phyloP scores from a whole-genome alignment of 2,329 filamentous ascomycete species.

The Claviceps purpurea region DNA sequence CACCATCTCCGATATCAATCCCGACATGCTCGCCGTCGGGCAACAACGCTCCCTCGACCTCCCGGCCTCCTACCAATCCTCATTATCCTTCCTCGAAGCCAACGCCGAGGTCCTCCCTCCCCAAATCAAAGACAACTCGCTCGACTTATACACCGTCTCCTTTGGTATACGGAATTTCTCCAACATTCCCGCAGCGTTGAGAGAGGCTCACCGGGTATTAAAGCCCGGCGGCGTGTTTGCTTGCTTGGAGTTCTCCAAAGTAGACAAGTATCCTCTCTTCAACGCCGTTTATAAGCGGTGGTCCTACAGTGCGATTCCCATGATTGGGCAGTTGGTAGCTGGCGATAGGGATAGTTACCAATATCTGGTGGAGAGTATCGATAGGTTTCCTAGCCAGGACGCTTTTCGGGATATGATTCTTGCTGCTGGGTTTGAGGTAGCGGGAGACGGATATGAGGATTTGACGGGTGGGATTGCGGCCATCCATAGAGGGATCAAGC shows the following conservation, averaged over 20 bases:
- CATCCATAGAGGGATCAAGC: constrained; percentile 95
- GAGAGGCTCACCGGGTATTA: constrained; percentile 75
- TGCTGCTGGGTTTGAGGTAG: constrained; percentile 73
- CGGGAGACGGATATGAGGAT: constrained; percentile 75
- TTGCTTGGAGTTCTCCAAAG: constrained; percentile 87
- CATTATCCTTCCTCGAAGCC: constrained; percentile 69
- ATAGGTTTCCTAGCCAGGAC: constrained; percentile 75
- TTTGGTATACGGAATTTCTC: constrained; percentile 98
- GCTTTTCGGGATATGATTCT: constrained; percentile 75
- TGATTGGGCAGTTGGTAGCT: constrained; percentile 91
- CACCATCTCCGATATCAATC: constrained; percentile 92
- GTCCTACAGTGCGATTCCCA: constrained; percentile 86
- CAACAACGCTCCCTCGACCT: constrained; percentile 56
- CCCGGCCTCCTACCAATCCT: constrained; percentile 39
- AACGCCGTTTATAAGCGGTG: constrained; percentile 86
- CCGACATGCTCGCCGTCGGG: constrained; percentile 84
- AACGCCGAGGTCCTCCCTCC: constrained; percentile 67
- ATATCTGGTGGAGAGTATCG: constrained; percentile 96
- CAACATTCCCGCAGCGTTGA: constrained; percentile 69
- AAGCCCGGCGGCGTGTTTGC: constrained; percentile 94
- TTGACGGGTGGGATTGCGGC: constrained; percentile 85
- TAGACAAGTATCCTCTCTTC: constrained; percentile 61
- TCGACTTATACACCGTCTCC: constrained; percentile 93
- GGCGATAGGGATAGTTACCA: constrained; percentile 94
- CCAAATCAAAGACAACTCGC: constrained; percentile 50